Percentiles rank a stretch among this genome's conserved stretches.
phyloP scores from a whole-genome alignment of 129 eudicot genomes.

The carrot (Daucus carota) region DNA sequence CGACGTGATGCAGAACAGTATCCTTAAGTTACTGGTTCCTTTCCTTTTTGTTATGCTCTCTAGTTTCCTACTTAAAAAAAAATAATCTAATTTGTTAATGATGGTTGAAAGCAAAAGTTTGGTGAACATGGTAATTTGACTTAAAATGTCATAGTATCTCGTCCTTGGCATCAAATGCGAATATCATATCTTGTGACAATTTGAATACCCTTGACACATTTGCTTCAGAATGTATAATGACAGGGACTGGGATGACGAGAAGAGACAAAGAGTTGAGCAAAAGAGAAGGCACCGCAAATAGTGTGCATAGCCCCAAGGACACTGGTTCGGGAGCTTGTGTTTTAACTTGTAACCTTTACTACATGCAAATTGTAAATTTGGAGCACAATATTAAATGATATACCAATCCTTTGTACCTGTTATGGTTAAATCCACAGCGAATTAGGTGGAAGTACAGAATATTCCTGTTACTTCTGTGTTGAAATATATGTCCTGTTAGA shows the following conservation, averaged over 20 bases:
- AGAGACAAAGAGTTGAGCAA: constrained; percentile 78
- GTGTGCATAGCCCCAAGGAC: neutral
- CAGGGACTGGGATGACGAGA: constrained; percentile 96
- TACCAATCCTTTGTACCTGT: neutral
- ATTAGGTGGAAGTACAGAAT: neutral
- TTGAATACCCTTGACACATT: constrained; percentile 34
- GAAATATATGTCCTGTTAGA: neutral
- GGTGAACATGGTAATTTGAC: neutral
- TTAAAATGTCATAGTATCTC: neutral
- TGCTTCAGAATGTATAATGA: constrained; percentile 54
- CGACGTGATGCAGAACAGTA: constrained; percentile 90
- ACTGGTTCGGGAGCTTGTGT: neutral
- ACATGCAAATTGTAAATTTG: neutral
- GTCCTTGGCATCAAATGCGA: neutral
- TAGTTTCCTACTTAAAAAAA: no score
- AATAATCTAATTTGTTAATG: neutral
- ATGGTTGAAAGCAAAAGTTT: neutral
- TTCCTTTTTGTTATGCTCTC: neutral
- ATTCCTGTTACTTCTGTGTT: neutral
- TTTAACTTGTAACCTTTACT: neutral
- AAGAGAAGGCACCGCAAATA: constrained; percentile 90
- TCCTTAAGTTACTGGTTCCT: constrained; percentile 31
- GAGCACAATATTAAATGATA: neutral
- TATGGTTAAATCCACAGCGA: neutral
- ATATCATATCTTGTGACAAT: neutral